Base-by-base conservation (phyloP, 169 alveolate species). In the Cryptosporidium bovis region DNA sequence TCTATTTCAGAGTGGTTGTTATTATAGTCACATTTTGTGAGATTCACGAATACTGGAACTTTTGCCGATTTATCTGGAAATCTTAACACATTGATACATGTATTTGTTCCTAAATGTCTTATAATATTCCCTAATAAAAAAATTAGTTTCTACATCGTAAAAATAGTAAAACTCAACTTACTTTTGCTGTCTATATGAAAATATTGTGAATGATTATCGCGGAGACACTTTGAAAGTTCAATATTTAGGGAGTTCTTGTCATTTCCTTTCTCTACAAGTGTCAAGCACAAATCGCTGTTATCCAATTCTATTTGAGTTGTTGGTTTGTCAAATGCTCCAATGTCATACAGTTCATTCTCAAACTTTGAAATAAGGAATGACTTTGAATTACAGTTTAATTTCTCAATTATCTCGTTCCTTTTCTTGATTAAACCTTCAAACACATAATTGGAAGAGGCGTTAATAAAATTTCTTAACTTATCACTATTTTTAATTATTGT, bases 101-200 rank as follows among this genome's bases (percentile, higher is more conserved):
- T 60, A 44, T 77, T 62, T 58, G 87, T 40, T n/a, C 29, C 65
- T 3, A 40, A 16, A 40, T 77, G 58, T 12, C 71, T 51, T 36
- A 77, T 60, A 13, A 60, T 60, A 60, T 40, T 60, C 16, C 46
- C 87, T 77, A 44, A 60, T 40, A 12, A 77, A 36, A 27, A 31
- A n/a, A 8, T 58, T 24, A 20, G 7, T 40, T 10, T n/a, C 24
- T 15, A 48, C 6, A 53, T 53, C 16, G 2, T n/a, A 40, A 40
- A 18, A 33, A 5, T n/a, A 55, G 8, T 12, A 46, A n/a, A 66
- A 20, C 24, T 27, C 27, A 53, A 77, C 87, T 77, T 77, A 77
- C 87, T 62, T 40, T 77, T 40, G n/a, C 7, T 56, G 16, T 77
- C 87, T 15, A 56, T 60, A 44, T 58, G 40, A 40, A 77, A 77